Base-by-base conservation (phyloP, 2,329 filamentous ascomycete genomes). In the Neofusicoccum laricinum region DNA sequence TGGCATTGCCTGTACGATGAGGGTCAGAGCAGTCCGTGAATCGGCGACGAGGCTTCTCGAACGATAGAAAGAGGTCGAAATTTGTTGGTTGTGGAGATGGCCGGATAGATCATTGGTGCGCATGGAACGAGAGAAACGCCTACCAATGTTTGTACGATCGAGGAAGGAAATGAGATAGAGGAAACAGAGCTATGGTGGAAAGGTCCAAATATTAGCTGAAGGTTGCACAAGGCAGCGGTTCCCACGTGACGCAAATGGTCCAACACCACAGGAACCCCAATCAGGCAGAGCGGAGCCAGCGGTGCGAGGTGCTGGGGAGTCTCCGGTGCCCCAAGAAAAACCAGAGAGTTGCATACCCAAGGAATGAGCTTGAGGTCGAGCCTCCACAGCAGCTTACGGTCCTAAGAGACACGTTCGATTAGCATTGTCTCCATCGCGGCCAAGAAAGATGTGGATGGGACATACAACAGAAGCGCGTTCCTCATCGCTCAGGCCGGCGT, bases 91-190 rank as follows among this genome's bases (percentile, higher is more conserved):
- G 36, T 10, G 36, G 36, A 38, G 36, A 38, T 38, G 36, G 5
- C 8, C 10, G 3, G 10, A 15, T 38, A 6, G 14, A n/a, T 48
- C n/a, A 10, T 19, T 30, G 0, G 17, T 17, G n/a, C 25, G 45
- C 8, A n/a, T 30, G 1, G 19, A n/a, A 49, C 14, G n/a, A 17
- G 34, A 21, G 11, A 45, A 12, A 19, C 38, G 11, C 53, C 32
- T 19, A 55, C 61, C 64, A 65, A 93, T 91, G 70, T 95, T 94
- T 30, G 91, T 93, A 14, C 89, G 71, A 64, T 81, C 78, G 17
- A 93, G 82, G 74, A 92, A 93, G 66, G 88, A 89, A 61, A 92
- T 82, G 1, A 93, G 82, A 70, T 93, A 93, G 38, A 93, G 82
- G 53, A 92, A 80, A 65, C 86, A 89, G 12, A 92, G 84, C 86